Base-by-base conservation (phyloP, 257 asterid genomes). In the Fraxinus pennsylvanica region DNA sequence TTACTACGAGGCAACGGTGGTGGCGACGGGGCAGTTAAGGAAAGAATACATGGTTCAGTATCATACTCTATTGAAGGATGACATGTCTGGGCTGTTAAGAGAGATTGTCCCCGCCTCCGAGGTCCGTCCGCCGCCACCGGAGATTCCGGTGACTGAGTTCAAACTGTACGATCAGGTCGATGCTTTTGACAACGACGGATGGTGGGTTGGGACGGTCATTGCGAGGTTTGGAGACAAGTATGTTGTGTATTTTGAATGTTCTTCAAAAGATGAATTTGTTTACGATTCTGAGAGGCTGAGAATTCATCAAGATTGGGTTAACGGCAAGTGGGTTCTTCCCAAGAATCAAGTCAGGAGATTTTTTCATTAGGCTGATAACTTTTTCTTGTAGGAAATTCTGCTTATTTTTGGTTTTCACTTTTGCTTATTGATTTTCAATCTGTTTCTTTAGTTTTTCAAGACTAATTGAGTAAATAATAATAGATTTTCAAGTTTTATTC, bases 181-280 rank as follows among this genome's bases (percentile, higher is more conserved):
- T 71, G 89, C 74, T 5, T 87, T 71, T 41, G 85, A 76, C 25
- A 68, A 87, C 39, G 89, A 81, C 8, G 91, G 91, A 7, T 87
- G 91, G 89, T 87, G 89, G 89, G 81, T 75, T 39, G 91, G 91
- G 30, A 75, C 67, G 80, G 76, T 87, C 38, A 75, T 47, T 71
- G 79, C 81, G 3, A 76, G 57, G 22, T 27, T 73, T 61, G 70
- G 43, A 0, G 15, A 47, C 0, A 6, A 30, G 36, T 82, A 74
- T 7, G 25, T 29, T 33, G 84, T 88, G 41, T 72, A n/a, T 67
- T 84, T 86, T 74, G 83, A 76, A 14, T 19, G 22, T 14, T 50
- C 54, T 1, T 45, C 81, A 13, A 77, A 76, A 0, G 89, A 82
- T 25, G 81, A 81, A 14, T 39, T 82, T 21, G n/a, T 68, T 43